Evolutionary conservation across 306 rosid genomes (phyloP).

Genomic region (Delonix regia): DNA sequence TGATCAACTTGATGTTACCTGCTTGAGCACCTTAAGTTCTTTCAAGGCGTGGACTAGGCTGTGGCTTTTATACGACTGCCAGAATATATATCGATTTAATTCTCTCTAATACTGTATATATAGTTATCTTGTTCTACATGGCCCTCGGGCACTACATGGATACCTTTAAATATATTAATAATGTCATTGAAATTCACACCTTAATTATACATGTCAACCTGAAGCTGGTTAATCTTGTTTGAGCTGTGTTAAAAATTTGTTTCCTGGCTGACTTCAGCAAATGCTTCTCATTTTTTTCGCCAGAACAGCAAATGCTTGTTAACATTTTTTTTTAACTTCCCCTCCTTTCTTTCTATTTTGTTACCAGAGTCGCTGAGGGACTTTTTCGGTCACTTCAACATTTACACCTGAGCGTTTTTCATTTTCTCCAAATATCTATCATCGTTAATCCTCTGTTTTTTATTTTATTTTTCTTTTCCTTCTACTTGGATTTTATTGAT

Average conservation of each 20-base stretch:
- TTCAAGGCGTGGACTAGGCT: background rate
- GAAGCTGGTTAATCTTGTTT: conserved; percentile 19
- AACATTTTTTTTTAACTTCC: background rate
- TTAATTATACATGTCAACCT: conserved; percentile 3
- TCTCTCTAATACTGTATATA: background rate
- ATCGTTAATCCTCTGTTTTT: background rate
- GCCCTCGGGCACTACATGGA: background rate
- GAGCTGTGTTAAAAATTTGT: background rate
- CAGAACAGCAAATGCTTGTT: conserved; percentile 6
- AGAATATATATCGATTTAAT: conserved; percentile 1
- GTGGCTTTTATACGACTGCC: background rate
- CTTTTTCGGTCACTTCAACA: conserved; percentile 4
- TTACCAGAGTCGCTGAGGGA: background rate
- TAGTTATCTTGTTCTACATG: conserved; percentile 7
- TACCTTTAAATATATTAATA: conserved; percentile 10
- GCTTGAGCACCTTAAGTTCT: background rate
- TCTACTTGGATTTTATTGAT: conserved; percentile 22
- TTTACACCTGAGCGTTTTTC: background rate
- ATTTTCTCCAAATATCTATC: background rate
- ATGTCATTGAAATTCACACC: background rate
- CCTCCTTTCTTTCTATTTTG: background rate
- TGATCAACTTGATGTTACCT: conserved; percentile 9
- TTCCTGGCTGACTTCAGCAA: conserved; percentile 8
- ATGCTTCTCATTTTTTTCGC: conserved; percentile 19
- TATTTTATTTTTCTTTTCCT: background rate